Evolutionary conservation across 371 early-diverging fungal species (phyloP).

Genomic region (Lichtheimia ornata): DNA sequence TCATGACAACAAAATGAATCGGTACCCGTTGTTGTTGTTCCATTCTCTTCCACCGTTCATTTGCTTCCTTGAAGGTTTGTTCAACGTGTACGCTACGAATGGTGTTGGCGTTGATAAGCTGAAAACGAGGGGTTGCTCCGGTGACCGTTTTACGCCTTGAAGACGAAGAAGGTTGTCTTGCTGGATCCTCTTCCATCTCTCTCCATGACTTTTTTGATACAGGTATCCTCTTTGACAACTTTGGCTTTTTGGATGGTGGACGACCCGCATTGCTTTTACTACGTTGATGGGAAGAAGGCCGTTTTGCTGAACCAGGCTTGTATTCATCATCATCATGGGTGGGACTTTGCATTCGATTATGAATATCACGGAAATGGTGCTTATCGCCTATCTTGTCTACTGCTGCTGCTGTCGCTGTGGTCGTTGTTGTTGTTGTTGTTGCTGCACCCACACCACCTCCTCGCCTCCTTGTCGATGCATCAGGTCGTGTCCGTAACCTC

Average conservation of each 20-base stretch:
- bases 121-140: neutral
- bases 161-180: neutral
- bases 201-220: constrained; percentile 16
- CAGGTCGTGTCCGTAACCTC: neutral
- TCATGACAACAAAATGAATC: neutral
- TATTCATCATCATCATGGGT: constrained; percentile 9
- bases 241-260: constrained; percentile 21
- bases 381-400: constrained; percentile 7
- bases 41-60: constrained; percentile 7
- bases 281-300: neutral
- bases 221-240: constrained; percentile 25
- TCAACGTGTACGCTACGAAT: constrained; percentile 23
- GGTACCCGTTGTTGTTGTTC: constrained; percentile 21
- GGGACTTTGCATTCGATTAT: constrained; percentile 8
- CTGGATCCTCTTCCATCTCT: constrained; percentile 3
- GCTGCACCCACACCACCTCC: neutral
- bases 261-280: constrained; percentile 17
- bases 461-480: neutral
- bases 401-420: neutral
- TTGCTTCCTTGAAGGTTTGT: constrained; percentile 12
- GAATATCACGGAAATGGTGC: constrained; percentile 14
- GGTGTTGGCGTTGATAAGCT: constrained; percentile 7
- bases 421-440: neutral
- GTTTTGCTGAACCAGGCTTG: neutral
- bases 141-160: neutral